Percentiles rank a stretch among this genome's conserved stretches.
Conservation (phyloP, 495 filamentous ascomycete species). For the Penicillium soppii region DNA sequence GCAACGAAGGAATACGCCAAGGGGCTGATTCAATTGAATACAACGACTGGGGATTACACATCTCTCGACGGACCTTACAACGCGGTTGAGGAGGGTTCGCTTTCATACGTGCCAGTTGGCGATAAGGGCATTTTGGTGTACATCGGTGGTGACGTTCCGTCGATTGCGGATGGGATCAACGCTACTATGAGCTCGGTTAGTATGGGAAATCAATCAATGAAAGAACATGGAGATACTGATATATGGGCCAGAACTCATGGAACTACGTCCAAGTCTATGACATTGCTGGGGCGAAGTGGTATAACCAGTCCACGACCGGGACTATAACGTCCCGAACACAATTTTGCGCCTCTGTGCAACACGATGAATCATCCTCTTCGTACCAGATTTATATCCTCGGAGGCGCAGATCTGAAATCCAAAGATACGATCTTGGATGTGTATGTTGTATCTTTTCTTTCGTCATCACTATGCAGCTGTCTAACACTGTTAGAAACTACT, state of each 20-base stretch:
- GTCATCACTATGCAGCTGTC: not conserved
- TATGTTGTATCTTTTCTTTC: not conserved
- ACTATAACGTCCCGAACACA: conserved; percentile 5
- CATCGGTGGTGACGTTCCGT: conserved; percentile 16
- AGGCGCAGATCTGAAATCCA: not conserved
- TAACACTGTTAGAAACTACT: conserved; percentile 13
- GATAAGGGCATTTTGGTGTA: conserved; percentile 9
- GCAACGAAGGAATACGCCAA: conserved; percentile 2
- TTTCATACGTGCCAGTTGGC: conserved; percentile 11
- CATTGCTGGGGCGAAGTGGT: conserved; percentile 12
- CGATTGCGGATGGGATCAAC: conserved; percentile 10
- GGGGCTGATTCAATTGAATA: conserved; percentile 15
- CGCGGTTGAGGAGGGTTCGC: conserved; percentile 11
- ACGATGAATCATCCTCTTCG: conserved; percentile 7
- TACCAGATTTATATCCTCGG: conserved; percentile 15
- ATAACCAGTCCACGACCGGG: conserved; percentile 17
- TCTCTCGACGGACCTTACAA: conserved; percentile 6
- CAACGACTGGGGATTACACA: conserved; percentile 7
- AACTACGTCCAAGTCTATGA: conserved; percentile 18
- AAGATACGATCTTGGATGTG: not conserved
- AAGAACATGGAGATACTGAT: not conserved
- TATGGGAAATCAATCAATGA: not conserved
- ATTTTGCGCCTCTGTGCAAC: conserved; percentile 14
- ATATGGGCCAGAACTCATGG: conserved; percentile 13
- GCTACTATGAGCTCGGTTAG: not conserved